Conservation (phyloP, 352 stramenopile genomes). For the Phytophthora aleatoria region DNA sequence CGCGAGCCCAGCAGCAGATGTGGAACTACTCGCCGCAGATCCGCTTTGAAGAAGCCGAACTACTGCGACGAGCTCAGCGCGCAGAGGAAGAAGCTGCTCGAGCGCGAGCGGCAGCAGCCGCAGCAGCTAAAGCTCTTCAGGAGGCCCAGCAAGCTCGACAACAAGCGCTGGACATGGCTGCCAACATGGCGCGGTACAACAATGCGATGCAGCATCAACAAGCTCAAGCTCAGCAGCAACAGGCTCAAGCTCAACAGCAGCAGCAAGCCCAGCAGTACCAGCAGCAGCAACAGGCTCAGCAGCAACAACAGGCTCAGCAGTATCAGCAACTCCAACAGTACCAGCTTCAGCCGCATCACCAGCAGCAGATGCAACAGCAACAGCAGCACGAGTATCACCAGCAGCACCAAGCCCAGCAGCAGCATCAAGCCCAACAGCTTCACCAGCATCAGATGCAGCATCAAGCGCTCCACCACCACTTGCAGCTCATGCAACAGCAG, state of each 20-base stretch:
- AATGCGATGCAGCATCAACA: conserved; percentile 76
- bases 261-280: conserved; percentile 57
- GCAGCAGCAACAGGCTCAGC: conserved; percentile 41
- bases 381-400: conserved; percentile 46
- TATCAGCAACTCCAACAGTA: conserved; percentile 57
- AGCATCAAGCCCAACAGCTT: conserved; percentile 45
- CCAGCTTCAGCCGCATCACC: conserved; percentile 57
- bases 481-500: conserved; percentile 56
- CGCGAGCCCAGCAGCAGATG: conserved; percentile 58
- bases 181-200: conserved; percentile 73
- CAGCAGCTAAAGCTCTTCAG: conserved; percentile 72
- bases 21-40: conserved; percentile 78
- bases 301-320: conserved; percentile 54
- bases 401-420: conserved; percentile 50
- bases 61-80: conserved; percentile 66
- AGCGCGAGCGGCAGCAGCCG: conserved; percentile 68
- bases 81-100: conserved; percentile 84
- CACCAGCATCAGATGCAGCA: conserved; percentile 66
- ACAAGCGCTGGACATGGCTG: conserved; percentile 85
- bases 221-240: conserved; percentile 43
- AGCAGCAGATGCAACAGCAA: conserved; percentile 43
- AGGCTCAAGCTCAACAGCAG: conserved; percentile 47
- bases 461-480: conserved; percentile 52
- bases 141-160: conserved; percentile 79
- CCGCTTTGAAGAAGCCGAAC: conserved; percentile 75